Evolutionary conservation across 768 basidiomycete species (phyloP), one percentile per base, ranked within the genome.

Genomic region (Gyrodon lividus): DNA sequence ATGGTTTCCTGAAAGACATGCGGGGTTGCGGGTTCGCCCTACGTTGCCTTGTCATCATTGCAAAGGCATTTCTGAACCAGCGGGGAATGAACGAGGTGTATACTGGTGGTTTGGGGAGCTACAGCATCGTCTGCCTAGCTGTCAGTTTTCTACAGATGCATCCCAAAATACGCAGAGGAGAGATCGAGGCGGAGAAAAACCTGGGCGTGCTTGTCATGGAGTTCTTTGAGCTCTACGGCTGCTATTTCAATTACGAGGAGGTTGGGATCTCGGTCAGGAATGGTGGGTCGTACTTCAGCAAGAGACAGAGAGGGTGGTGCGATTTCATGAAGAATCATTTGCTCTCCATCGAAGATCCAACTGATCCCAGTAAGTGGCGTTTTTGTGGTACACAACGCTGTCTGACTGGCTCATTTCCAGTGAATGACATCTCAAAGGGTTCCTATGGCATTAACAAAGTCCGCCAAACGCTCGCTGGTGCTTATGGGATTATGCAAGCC

Each of bases 61-160:
- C 89, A 56, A 99, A 98, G 71, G 81, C 88, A 2, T 98, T 97
- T 69, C 77, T 98, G 48, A 80, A 77, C 57, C 92, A 97, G 65
- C 77, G 95, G 35, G 82, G 82, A 24, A 90, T 98, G 92, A 98
- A 99, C 67, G 97, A 98, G 69, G 96, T 98, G n/a, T 98, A 87
- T 67, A 89, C 87, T 0, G 96, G 97, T 7, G 97, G 97, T 2
- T 69, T 99, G 31, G 95, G 96, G 19, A 92, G 90, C 63, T 98
- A 98, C 66, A 86, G 88, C 59, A 92, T 97, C 52, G 92, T 98
- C 49, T 97, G 92, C 67, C 70, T 99, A 50, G 93, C 88, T 10
- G 82, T 98, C 58, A 92, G 84, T 68, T 99, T 99, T 67, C 74
- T 99, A 43, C 97, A 98, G 78, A 91, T 97, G 79, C 97, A 99